Conservation (phyloP, 2,329 filamentous ascomycete genomes). For the Nigrospora osmanthi region DNA sequence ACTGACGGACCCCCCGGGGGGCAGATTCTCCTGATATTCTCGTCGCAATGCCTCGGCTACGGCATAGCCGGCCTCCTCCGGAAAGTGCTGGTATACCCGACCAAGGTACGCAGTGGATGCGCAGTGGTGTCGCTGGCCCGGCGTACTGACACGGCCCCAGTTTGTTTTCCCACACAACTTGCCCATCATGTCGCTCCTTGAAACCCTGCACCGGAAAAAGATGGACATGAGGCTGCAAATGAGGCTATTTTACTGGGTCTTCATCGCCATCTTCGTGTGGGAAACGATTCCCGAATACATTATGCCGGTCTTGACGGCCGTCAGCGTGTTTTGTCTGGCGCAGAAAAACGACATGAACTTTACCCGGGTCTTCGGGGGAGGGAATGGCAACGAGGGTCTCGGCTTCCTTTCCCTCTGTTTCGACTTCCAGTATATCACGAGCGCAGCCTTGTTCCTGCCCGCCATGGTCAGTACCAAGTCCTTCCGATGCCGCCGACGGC, state of each 20-base stretch:
- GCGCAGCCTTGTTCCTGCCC: conserved; percentile 5
- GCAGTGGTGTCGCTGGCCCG: too few relatives aligned
- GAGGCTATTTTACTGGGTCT: conserved; percentile 29
- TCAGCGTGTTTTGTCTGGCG: conserved; percentile 33
- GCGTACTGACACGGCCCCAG: neutral
- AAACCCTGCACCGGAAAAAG: conserved; percentile 15
- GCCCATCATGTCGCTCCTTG: conserved; percentile 20
- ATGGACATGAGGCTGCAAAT: conserved; percentile 28
- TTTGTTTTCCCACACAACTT: conserved; percentile 24
- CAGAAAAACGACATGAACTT: conserved; percentile 32
- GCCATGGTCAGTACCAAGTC: neutral
- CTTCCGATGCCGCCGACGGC: too few relatives aligned
- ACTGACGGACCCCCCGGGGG: conserved; percentile 5
- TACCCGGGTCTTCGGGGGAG: conserved; percentile 32
- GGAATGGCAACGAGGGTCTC: conserved; percentile 32
- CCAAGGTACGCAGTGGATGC: conserved; percentile 28
- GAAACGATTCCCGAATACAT: conserved; percentile 40
- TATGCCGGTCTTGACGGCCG: conserved; percentile 27
- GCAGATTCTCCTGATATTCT: conserved; percentile 35
- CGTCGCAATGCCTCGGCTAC: conserved; percentile 40
- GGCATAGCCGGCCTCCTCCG: conserved; percentile 39
- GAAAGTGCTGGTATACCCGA: conserved; percentile 35
- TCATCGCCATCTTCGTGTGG: conserved; percentile 32
- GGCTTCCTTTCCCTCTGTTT: conserved; percentile 32
- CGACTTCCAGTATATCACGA: conserved; percentile 35